Base-by-base conservation (phyloP, 169 alveolate genomes). In the Plasmodium gaboni region DNA sequence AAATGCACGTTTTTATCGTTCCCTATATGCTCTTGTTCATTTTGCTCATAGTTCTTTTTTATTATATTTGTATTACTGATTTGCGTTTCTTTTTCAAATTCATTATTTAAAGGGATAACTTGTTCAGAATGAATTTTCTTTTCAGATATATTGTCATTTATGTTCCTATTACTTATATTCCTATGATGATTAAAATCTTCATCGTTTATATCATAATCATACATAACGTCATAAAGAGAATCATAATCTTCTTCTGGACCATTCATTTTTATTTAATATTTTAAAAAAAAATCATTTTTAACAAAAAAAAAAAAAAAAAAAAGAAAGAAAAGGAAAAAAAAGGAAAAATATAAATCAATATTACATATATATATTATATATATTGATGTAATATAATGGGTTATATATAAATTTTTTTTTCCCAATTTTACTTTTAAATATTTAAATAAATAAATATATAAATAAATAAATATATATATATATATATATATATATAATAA, bases 181-280 rank as follows among this genome's bases (percentile, higher is more conserved):
- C 65, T 65, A 42, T 61, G 46, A 15, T 12, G 26, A 51, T 65
- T 78, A 22, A 65, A 9, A 48, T 64, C 22, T 50, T 78, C 89
- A 17, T 74, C 88, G 38, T 78, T 78, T 13, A 64, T 48, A 22
- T 64, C 89, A 64, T 78, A 78, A 78, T 78, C 89, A 70, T 78
- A 78, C 53, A 78, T 78, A 26, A 46, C 69, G 53, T 78, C 89
- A 57, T 78, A 78, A 4, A 78, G 78, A 17, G 67, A 48, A 78
- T 78, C 89, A 78, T 78, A 78, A 64, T 78, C 89, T 32, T 78
- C 53, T 24, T 50, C 76, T 64, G 38, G 46, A 24, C 67, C 89
- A 78, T 78, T 78, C 89, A 78, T 78, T 78, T 78, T 74, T 74
- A 63, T 50, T 50, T 60, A 60, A 22, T 61, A 28, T 48, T 70